phyloP scores from a whole-genome alignment of 2,329 filamentous ascomycete genomes.

The Nemania serpens region DNA sequence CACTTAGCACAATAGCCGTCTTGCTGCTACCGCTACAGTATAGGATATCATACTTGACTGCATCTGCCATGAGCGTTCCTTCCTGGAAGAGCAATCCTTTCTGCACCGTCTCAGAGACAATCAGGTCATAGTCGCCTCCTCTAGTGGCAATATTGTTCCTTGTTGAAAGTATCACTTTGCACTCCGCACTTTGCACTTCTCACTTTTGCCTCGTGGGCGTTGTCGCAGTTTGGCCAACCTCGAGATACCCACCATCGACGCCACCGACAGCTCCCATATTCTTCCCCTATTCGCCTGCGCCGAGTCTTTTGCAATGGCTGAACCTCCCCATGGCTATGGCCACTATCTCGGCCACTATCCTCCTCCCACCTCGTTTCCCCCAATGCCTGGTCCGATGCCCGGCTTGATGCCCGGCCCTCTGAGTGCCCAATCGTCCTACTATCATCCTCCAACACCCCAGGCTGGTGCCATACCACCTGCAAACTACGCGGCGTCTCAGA shows the following conservation, averaged over 20 bases:
- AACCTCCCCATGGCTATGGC: constrained; percentile 46
- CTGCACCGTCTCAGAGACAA: neutral
- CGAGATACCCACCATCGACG: neutral
- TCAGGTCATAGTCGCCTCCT: no score
- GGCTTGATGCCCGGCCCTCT: neutral
- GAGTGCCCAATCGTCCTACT: constrained; percentile 18
- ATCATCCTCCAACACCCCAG: constrained; percentile 12
- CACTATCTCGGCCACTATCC: constrained; percentile 39
- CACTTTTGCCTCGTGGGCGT: neutral
- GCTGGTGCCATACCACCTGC: constrained; percentile 21
- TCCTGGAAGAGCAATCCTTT: neutral
- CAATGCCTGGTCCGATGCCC: neutral
- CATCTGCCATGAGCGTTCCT: constrained; percentile 8
- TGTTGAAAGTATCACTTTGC: no score
- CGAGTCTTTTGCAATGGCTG: constrained; percentile 43
- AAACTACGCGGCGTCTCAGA: constrained; percentile 41
- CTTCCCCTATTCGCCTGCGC: constrained; percentile 16
- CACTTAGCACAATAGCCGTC: neutral
- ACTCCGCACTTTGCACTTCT: neutral
- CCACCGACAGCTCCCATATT: neutral
- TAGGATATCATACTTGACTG: neutral
- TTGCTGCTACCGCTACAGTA: neutral
- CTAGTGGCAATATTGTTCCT: no score
- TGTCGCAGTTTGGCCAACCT: neutral
- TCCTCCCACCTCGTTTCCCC: constrained; percentile 26